phyloP scores from a whole-genome alignment of 305 asterid species.

The Andrographis paniculata region DNA sequence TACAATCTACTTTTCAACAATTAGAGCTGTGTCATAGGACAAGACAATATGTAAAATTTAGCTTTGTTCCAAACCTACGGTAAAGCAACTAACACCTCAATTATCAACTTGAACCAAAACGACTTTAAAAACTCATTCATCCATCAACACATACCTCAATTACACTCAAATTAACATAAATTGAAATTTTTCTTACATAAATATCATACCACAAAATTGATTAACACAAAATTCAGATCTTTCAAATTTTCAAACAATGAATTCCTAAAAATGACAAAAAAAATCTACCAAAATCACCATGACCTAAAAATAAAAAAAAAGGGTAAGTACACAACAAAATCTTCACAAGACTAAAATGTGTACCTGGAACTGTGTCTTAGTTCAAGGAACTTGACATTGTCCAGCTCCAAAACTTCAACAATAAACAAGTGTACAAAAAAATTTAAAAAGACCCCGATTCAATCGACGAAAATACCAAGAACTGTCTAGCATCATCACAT shows the following conservation, averaged over 20 bases:
- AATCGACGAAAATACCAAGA: constrained; percentile 2
- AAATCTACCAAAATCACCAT: not conserved
- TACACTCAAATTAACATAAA: constrained; percentile 7
- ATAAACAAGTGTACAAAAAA: constrained; percentile 3
- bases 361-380: constrained; percentile 64
- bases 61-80: too few species aligned
- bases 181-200: not conserved
- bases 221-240: too few species aligned
- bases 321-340: not conserved
- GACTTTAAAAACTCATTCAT: too few species aligned
- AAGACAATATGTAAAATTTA: too few species aligned
- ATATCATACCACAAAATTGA: constrained; percentile 6
- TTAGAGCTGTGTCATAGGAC: too few species aligned
- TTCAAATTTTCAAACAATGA: not conserved
- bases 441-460: constrained; percentile 11
- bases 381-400: constrained; percentile 38
- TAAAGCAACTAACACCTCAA: too few species aligned
- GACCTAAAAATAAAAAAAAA: too few species aligned
- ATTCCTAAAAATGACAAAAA: not conserved
- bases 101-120: too few species aligned
- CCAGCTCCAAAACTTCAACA: constrained; percentile 19
- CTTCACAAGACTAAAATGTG: not conserved
- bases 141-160: not conserved
- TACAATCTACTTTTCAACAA: too few species aligned
- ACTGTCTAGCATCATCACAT: too few species aligned